Conservation (phyloP, 768 basidiomycete genomes). For the Mycena vitilis region DNA sequence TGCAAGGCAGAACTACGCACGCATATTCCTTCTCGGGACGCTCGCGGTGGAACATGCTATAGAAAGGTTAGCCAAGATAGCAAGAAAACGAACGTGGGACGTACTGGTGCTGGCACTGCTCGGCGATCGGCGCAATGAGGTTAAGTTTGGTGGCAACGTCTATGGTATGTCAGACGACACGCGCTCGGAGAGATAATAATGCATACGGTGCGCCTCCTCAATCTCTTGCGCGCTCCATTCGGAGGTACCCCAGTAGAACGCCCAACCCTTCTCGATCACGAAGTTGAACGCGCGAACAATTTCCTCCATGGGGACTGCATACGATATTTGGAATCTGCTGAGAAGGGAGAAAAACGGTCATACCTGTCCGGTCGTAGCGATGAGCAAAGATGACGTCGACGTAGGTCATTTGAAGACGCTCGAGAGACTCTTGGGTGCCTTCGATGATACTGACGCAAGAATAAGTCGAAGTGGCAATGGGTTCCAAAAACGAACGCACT, state of each 20-base stretch:
- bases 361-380: slow-evolving; percentile 68
- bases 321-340: background rate
- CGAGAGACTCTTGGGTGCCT: slow-evolving; percentile 73
- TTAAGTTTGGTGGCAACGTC: slow-evolving; percentile 76
- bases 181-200: slow-evolving; percentile 66
- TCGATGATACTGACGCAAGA: slow-evolving; percentile 69
- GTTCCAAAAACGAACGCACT: slow-evolving; percentile 52
- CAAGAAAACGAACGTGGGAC: slow-evolving; percentile 31
- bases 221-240: slow-evolving; percentile 83
- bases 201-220: slow-evolving; percentile 74
- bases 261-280: slow-evolving; percentile 80
- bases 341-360: background rate
- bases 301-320: slow-evolving; percentile 75
- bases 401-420: slow-evolving; percentile 79
- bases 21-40: slow-evolving; percentile 86
- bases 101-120: slow-evolving; percentile 81
- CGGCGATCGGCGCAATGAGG: slow-evolving; percentile 77
- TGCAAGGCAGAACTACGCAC: slow-evolving; percentile 45
- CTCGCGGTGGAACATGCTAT: slow-evolving; percentile 82
- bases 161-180: slow-evolving; percentile 70
- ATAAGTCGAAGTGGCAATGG: background rate
- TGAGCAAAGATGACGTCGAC: slow-evolving; percentile 82
- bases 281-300: slow-evolving; percentile 85
- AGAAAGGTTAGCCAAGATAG: background rate
- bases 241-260: slow-evolving; percentile 80